These are phyloP conservation scores for Erodium texanum DNA, from an alignment of 441 rosid genomes.

Conservation along the genomic window DNA sequence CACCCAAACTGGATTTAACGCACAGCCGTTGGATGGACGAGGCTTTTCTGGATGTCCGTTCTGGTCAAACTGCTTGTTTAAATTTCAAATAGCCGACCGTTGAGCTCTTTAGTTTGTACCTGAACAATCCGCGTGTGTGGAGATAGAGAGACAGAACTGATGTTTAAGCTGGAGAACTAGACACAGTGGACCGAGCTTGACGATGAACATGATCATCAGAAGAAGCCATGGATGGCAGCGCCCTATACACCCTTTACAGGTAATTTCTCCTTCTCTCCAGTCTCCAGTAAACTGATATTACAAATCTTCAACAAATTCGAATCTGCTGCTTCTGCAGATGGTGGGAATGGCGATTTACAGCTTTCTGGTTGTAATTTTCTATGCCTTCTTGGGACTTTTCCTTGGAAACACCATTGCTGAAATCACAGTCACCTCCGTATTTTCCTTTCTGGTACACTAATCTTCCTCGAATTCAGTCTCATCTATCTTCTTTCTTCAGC, in stretches of 20 bases:
- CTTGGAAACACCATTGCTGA: conserved; percentile 69
- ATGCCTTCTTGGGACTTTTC: conserved; percentile 67
- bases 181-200: not conserved
- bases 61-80: not conserved
- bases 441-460: conserved; percentile 51
- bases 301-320: not conserved
- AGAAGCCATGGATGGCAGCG: conserved; percentile 96
- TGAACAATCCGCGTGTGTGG: not conserved
- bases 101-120: not conserved
- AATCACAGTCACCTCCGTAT: conserved; percentile 47
- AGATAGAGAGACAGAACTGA: not conserved
- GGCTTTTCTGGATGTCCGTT: not conserved
- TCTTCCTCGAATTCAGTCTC: no score
- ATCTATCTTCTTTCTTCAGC: not conserved
- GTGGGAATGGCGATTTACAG: conserved; percentile 70
- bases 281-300: no score
- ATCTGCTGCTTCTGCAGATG: conserved; percentile 26
- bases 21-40: not conserved
- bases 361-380: conserved; percentile 56
- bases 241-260: conserved; percentile 84
- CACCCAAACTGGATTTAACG: not conserved
- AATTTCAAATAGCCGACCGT: conserved; percentile 4
- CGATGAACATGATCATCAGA: conserved; percentile 18
- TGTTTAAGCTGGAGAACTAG: not conserved
- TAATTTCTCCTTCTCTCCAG: conserved; percentile 6